Evolutionary conservation across 2,329 filamentous ascomycete genomes (phyloP).

Genomic region (Fusarium sp.): DNA sequence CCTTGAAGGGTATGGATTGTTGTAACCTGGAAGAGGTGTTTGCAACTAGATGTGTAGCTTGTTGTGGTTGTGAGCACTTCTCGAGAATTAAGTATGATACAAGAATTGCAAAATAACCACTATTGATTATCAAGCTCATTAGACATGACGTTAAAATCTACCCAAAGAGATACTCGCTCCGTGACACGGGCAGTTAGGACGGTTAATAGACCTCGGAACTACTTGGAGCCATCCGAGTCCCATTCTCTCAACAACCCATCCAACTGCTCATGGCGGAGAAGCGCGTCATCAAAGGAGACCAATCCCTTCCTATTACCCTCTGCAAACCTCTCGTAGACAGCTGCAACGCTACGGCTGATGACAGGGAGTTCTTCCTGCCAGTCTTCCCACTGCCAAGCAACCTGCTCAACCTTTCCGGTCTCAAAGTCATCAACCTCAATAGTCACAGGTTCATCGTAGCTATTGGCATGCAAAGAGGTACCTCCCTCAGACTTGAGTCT

Average conservation of each 20-base stretch:
- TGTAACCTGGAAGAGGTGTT: too few relatives aligned
- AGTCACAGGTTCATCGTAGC: conserved; percentile 52
- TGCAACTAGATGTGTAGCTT: too few relatives aligned
- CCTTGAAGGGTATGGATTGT: too few relatives aligned
- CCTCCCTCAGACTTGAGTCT: conserved; percentile 48
- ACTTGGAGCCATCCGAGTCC: conserved; percentile 18
- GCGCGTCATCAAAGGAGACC: conserved; percentile 53
- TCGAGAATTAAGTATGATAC: too few relatives aligned
- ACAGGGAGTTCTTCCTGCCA: conserved; percentile 57
- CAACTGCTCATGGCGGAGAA: conserved; percentile 57
- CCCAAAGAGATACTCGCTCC: too few relatives aligned
- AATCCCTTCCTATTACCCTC: conserved; percentile 38
- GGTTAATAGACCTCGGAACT: background rate
- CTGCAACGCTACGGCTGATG: conserved; percentile 58
- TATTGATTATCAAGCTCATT: too few relatives aligned
- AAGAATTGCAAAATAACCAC: too few relatives aligned
- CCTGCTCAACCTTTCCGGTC: conserved; percentile 53
- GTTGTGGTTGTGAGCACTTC: too few relatives aligned
- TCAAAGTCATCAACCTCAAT: conserved; percentile 61
- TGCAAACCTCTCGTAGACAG: conserved; percentile 64
- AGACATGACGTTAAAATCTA: too few relatives aligned
- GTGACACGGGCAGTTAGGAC: too few relatives aligned
- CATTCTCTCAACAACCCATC: conserved; percentile 45
- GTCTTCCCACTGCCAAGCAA: conserved; percentile 56
- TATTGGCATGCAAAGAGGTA: conserved; percentile 41